Conservation (phyloP, 2,329 filamentous ascomycete genomes). For the Trichophyton rubrum region DNA sequence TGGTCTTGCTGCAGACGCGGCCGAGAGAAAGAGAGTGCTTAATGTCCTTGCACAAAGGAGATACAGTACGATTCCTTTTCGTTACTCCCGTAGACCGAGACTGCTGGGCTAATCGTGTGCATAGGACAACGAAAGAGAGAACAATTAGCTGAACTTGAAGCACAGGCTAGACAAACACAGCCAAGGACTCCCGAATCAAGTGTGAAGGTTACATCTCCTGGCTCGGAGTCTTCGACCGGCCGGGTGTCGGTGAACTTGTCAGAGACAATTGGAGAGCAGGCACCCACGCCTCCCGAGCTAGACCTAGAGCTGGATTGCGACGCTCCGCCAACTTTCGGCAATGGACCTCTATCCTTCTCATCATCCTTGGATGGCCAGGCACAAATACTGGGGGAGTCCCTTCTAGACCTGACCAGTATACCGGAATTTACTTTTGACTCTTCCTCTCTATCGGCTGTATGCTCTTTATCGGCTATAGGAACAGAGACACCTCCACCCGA, state of each 20-base stretch:
- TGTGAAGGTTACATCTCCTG: background rate
- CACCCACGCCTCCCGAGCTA: slow-evolving; percentile 2
- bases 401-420: slow-evolving; percentile 3
- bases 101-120: background rate
- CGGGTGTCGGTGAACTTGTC: background rate
- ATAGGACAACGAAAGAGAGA: slow-evolving; percentile 18
- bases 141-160: slow-evolving; percentile 19
- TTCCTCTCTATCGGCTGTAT: background rate
- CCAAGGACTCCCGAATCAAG: background rate
- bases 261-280: background rate
- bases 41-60: slow-evolving; percentile 43
- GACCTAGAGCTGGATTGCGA: background rate
- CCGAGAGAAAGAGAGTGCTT: slow-evolving; percentile 41
- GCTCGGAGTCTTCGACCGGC: background rate
- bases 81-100: background rate
- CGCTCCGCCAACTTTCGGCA: background rate
- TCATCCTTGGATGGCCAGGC: background rate
- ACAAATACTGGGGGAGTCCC: background rate
- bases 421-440: background rate
- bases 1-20: slow-evolving; percentile 39
- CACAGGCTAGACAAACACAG: slow-evolving; percentile 9
- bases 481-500: background rate
- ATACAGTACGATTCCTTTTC: slow-evolving; percentile 32
- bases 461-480: background rate
- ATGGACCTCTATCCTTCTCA: background rate